Evolutionary conservation across 352 stramenopile genomes (phyloP).

Genomic region (Pythium rishiriense): DNA sequence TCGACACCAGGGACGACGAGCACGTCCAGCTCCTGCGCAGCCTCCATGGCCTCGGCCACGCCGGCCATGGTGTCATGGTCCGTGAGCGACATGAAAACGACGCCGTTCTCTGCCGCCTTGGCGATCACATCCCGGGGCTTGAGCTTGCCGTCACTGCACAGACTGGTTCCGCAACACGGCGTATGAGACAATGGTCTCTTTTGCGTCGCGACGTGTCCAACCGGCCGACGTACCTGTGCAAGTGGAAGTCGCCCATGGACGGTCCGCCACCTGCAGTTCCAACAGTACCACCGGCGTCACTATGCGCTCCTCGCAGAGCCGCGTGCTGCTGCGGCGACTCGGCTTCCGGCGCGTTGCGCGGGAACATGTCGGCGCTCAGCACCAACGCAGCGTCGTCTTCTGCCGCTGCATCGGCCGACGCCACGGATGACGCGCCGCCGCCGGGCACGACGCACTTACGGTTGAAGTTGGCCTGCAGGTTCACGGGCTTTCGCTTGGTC

Average conservation of each 20-base stretch:
- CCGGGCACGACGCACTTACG: slow-evolving; percentile 70
- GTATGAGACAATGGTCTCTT: too few relatives aligned
- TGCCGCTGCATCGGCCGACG: neutral
- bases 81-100: slow-evolving; percentile 82
- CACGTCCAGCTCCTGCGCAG: slow-evolving; percentile 60
- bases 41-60: slow-evolving; percentile 68
- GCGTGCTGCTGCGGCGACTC: neutral
- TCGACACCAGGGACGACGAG: slow-evolving; percentile 82
- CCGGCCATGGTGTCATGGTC: slow-evolving; percentile 88
- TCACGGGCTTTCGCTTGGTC: slow-evolving; percentile 79
- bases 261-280: slow-evolving; percentile 51
- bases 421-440: slow-evolving; percentile 1
- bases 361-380: slow-evolving; percentile 77
- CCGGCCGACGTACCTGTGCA: slow-evolving; percentile 62
- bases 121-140: slow-evolving; percentile 71
- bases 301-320: neutral
- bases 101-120: slow-evolving; percentile 75
- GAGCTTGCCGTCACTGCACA: slow-evolving; percentile 83
- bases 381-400: slow-evolving; percentile 9
- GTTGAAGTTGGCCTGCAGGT: slow-evolving; percentile 80
- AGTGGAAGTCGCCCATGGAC: slow-evolving; percentile 74
- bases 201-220: too few relatives aligned
- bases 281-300: slow-evolving; percentile 36
- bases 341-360: slow-evolving; percentile 44
- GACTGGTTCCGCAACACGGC: slow-evolving; percentile 31